Conservation (phyloP, 2,329 filamentous ascomycete species). For the Ramularia collo-cygni region DNA sequence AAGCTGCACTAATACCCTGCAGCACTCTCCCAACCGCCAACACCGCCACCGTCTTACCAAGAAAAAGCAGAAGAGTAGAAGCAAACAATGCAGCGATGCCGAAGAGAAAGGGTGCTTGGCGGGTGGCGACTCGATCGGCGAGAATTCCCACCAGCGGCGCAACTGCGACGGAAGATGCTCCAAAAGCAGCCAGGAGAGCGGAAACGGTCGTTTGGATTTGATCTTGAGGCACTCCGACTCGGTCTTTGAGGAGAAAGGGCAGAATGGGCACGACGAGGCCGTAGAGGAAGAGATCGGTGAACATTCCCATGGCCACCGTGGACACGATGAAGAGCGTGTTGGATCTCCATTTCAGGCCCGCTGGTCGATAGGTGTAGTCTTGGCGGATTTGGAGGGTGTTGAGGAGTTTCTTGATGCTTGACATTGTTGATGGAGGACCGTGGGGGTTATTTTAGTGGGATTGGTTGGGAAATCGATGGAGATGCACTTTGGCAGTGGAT, state of each 20-base stretch:
- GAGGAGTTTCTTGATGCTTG: constrained; percentile 15
- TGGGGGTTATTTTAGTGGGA: too few relatives aligned
- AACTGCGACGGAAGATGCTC: constrained; percentile 46
- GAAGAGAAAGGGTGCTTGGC: constrained; percentile 52
- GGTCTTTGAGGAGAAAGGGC: constrained; percentile 50
- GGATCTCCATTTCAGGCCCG: constrained; percentile 48
- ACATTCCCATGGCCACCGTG: constrained; percentile 50
- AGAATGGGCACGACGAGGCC: constrained; percentile 53
- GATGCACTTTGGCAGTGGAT: too few relatives aligned
- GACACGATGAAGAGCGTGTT: constrained; percentile 52
- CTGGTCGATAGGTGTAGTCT: constrained; percentile 29
- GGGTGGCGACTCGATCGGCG: constrained; percentile 47
- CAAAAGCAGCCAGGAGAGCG: constrained; percentile 48
- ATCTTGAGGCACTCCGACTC: constrained; percentile 42
- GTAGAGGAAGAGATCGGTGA: constrained; percentile 55
- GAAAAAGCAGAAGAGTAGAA: constrained; percentile 50
- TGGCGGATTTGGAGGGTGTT: constrained; percentile 31
- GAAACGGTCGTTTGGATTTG: constrained; percentile 49
- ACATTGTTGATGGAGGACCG: background rate
- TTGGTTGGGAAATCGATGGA: too few relatives aligned
- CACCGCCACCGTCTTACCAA: constrained; percentile 43
- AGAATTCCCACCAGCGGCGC: constrained; percentile 49
- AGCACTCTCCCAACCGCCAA: constrained; percentile 49
- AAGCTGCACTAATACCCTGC: constrained; percentile 51
- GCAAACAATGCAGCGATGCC: constrained; percentile 48